A percentile compares a stretch with the other conserved stretches of the same genome.
phyloP scores from a whole-genome alignment of 176 grass and related monocot species.

The Oryza brachyantha region DNA sequence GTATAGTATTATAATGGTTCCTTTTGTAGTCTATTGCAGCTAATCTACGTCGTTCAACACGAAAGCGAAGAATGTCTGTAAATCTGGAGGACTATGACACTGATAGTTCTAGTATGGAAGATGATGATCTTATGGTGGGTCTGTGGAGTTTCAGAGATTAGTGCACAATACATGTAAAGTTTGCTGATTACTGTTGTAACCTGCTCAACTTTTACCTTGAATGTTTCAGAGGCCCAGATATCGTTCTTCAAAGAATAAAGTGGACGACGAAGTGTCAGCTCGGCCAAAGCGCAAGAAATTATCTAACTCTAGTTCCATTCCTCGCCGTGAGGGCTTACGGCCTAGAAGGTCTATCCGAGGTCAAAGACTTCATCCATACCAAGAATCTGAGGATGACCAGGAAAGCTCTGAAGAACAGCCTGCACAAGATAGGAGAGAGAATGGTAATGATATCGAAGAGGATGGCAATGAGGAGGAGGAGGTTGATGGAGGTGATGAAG shows the following conservation, averaged over 20 bases:
- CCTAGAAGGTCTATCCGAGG: constrained; percentile 71
- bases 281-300: constrained; percentile 56
- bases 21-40: constrained; percentile 71
- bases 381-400: constrained; percentile 82
- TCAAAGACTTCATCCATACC: constrained; percentile 54
- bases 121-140: constrained; percentile 98
- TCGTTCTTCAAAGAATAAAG: constrained; percentile 80
- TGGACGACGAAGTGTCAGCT: constrained; percentile 43
- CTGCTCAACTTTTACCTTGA: neutral
- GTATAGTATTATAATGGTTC: too few species aligned
- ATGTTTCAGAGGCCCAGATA: constrained; percentile 71
- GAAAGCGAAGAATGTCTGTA: constrained; percentile 89
- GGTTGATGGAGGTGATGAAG: constrained; percentile 81
- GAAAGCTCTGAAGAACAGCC: constrained; percentile 77
- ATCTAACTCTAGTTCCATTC: constrained; percentile 59
- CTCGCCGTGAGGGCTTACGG: constrained; percentile 84
- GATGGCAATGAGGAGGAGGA: constrained; percentile 78
- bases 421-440: constrained; percentile 59
- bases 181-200: constrained; percentile 4
- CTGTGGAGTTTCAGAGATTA: constrained; percentile 20
- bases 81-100: constrained; percentile 85
- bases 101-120: constrained; percentile 87
- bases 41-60: constrained; percentile 88
- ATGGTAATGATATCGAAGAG: constrained; percentile 87
- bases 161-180: neutral